Conservation (phyloP, 768 basidiomycete species). For the Leccinellum albellum region DNA sequence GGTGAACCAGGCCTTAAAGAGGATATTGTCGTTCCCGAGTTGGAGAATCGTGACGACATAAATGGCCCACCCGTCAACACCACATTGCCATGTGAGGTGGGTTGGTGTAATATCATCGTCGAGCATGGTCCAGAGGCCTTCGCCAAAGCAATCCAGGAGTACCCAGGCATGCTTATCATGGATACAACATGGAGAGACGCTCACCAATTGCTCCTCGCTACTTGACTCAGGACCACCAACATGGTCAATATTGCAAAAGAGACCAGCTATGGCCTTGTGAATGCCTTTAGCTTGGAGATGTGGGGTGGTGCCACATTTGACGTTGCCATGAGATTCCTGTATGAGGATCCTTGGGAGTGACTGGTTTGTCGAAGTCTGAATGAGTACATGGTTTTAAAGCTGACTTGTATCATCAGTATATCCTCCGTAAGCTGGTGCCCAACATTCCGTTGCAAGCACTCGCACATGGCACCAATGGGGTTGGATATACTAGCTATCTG, state of each 20-base stretch:
- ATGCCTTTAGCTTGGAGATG: conserved; percentile 95
- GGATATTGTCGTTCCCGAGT: conserved; percentile 78
- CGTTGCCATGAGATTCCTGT: conserved; percentile 98
- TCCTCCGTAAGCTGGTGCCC: conserved; percentile 90
- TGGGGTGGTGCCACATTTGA: conserved; percentile 99
- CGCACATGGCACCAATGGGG: conserved; percentile 97
- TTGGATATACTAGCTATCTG: conserved; percentile 99
- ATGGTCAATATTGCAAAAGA: conserved; percentile 99
- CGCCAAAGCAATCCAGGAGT: conserved; percentile 94
- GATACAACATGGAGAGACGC: conserved; percentile 99
- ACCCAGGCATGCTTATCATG: conserved; percentile 94
- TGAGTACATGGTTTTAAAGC: neutral
- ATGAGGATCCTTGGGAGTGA: conserved; percentile 99
- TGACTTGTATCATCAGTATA: conserved; percentile 50
- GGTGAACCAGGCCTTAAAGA: conserved; percentile 93
- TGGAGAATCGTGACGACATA: conserved; percentile 76
- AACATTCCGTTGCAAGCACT: conserved; percentile 99
- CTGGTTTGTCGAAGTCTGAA: conserved; percentile 49
- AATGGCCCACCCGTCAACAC: conserved; percentile 74
- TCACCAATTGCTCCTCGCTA: conserved; percentile 95
- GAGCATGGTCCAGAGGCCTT: conserved; percentile 97
- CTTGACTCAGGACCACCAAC: conserved; percentile 91
- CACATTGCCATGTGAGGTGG: conserved; percentile 74
- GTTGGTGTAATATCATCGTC: conserved; percentile 99
- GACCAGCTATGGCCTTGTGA: conserved; percentile 90